A percentile compares a stretch with the other conserved stretches of the same genome.
These are phyloP conservation scores for Manihot esculenta DNA, from an alignment of 441 rosid genomes.

Conservation along the genomic window DNA sequence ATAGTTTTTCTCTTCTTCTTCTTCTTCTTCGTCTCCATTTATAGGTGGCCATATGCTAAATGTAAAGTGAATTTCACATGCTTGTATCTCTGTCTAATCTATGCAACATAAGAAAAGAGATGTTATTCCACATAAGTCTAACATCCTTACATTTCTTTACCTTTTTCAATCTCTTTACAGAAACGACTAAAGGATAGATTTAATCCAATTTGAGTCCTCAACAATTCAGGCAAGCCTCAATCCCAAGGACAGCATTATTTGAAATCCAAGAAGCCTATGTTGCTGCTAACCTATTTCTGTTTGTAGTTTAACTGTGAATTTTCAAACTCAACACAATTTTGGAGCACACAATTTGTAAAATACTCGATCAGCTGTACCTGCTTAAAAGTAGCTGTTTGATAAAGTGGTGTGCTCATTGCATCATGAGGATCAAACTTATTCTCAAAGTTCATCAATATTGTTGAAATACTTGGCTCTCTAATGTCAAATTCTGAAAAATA, in stretches of 20 bases:
- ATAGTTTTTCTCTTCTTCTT: not conserved
- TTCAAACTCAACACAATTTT: not conserved
- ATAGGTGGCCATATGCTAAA: not conserved
- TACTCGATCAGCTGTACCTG: slow-evolving; percentile 48
- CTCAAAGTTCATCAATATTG: slow-evolving; percentile 65
- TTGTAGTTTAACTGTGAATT: not conserved
- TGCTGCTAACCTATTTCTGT: not conserved
- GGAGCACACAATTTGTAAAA: not conserved
- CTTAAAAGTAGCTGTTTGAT: slow-evolving; percentile 92
- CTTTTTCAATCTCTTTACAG: not conserved
- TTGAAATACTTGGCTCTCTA: slow-evolving; percentile 64
- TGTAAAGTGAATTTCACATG: not conserved
- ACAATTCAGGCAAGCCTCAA: not conserved
- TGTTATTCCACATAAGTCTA: not conserved
- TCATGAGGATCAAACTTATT: slow-evolving; percentile 72
- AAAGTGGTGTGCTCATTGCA: slow-evolving; percentile 86
- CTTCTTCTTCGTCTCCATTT: not conserved
- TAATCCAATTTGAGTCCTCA: not conserved
- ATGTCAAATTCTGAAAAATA: slow-evolving; percentile 38
- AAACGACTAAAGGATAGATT: not conserved
- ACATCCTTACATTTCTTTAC: not conserved
- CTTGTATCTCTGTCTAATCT: not conserved
- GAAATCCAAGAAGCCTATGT: not conserved
- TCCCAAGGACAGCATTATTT: not conserved
- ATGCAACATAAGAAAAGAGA: not conserved